Percentiles rank a stretch among this genome's conserved stretches.
Evolutionary conservation across 2,329 filamentous ascomycete species (phyloP).

Genomic region (Cladophialophora exuberans): DNA sequence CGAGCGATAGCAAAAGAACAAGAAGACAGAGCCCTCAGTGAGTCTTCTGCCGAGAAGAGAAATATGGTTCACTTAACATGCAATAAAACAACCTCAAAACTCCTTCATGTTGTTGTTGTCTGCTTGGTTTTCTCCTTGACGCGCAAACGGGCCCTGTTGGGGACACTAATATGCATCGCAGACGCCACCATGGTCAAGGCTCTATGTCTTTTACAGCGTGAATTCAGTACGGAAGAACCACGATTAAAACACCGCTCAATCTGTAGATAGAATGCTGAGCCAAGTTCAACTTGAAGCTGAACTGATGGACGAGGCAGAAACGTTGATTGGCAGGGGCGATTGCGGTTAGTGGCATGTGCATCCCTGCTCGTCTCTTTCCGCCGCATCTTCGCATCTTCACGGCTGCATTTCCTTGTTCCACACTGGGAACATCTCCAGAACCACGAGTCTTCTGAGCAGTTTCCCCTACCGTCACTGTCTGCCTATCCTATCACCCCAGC

Average conservation of each 20-base stretch:
- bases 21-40: background rate
- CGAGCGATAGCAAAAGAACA: background rate
- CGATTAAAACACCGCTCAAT: too few relatives aligned
- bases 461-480: background rate
- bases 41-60: background rate
- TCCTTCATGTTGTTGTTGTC: background rate
- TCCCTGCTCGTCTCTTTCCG: background rate
- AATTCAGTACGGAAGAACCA: too few relatives aligned
- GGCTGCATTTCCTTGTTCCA: background rate
- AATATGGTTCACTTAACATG: background rate
- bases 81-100: background rate
- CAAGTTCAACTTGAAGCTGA: too few relatives aligned
- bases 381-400: slow-evolving; percentile 6
- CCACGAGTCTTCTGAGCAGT: background rate
- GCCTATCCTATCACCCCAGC: background rate
- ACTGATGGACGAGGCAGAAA: background rate
- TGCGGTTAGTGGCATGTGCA: background rate
- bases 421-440: too few relatives aligned
- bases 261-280: too few relatives aligned
- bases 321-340: too few relatives aligned
- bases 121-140: too few relatives aligned
- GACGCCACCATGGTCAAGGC: too few relatives aligned
- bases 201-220: too few relatives aligned
- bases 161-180: too few relatives aligned
- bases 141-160: too few relatives aligned